Evolutionary conservation across 257 asterid genomes (phyloP).

Genomic region (Rhazya stricta): DNA sequence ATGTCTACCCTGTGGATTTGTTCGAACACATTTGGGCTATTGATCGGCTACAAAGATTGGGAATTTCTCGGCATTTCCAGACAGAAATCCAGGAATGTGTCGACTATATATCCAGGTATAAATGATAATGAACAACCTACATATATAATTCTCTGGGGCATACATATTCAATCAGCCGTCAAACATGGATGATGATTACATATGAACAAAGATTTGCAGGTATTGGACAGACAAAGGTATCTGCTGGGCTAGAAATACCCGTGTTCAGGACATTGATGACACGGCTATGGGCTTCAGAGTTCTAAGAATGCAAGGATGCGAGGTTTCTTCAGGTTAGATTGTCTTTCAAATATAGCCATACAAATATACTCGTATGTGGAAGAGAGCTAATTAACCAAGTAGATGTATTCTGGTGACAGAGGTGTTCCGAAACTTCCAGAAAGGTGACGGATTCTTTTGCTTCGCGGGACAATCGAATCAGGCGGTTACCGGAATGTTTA

Average conservation of each 20-base stretch:
- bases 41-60: constrained; percentile 71
- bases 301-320: constrained; percentile 73
- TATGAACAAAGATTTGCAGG: constrained; percentile 23
- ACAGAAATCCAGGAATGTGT: constrained; percentile 59
- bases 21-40: constrained; percentile 84
- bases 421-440: constrained; percentile 61
- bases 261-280: constrained; percentile 77
- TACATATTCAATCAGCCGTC: too few species aligned
- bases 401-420: constrained; percentile 28
- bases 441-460: constrained; percentile 68
- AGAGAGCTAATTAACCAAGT: background rate
- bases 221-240: constrained; percentile 77
- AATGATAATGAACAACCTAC: background rate
- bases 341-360: background rate
- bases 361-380: too few species aligned
- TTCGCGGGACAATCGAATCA: constrained; percentile 78
- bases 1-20: constrained; percentile 90
- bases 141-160: too few species aligned
- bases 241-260: constrained; percentile 82
- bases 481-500: constrained; percentile 89
- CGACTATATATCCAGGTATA: constrained; percentile 54
- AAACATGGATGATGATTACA: background rate
- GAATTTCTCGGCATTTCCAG: constrained; percentile 62
- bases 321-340: constrained; percentile 60
- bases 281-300: constrained; percentile 95